phyloP scores from a whole-genome alignment of 176 grass and related monocot species.

The Avena eriantha region DNA sequence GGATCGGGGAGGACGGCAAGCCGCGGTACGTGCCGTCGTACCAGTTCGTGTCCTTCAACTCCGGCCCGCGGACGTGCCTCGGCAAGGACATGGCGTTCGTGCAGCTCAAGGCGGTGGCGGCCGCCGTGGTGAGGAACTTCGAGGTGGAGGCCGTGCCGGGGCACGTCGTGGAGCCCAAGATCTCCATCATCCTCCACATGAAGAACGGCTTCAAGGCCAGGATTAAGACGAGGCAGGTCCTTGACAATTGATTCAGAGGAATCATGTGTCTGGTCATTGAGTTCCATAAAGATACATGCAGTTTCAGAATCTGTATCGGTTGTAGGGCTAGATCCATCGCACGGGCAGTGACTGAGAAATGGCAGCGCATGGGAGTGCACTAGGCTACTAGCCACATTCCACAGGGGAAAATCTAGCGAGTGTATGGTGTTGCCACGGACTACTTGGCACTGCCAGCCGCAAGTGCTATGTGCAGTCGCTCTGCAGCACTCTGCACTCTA shows the following conservation, averaged over 20 bases:
- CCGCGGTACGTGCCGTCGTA: constrained; percentile 23
- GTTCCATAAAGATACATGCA: background rate
- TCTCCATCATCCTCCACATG: constrained; percentile 24
- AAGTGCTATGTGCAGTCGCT: background rate
- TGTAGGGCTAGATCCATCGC: background rate
- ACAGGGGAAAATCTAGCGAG: background rate
- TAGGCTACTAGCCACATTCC: no score
- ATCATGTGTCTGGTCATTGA: background rate
- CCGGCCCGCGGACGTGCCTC: background rate
- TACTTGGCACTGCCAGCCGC: no score
- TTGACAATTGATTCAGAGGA: constrained; percentile 37
- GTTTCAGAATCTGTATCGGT: background rate
- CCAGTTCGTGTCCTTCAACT: constrained; percentile 30
- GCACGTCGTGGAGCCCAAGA: constrained; percentile 12
- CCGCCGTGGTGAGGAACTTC: constrained; percentile 24
- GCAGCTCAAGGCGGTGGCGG: constrained; percentile 28
- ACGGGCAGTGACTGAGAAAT: background rate
- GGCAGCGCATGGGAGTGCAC: no score
- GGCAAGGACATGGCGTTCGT: constrained; percentile 28
- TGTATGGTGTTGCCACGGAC: background rate
- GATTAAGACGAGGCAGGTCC: constrained; percentile 17
- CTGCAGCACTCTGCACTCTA: background rate
- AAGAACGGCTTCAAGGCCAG: constrained; percentile 20
- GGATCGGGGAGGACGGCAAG: constrained; percentile 42
- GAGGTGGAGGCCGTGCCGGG: constrained; percentile 5